Base-by-base conservation (phyloP, 129 eudicot species). In the Smallanthus sonchifolius region DNA sequence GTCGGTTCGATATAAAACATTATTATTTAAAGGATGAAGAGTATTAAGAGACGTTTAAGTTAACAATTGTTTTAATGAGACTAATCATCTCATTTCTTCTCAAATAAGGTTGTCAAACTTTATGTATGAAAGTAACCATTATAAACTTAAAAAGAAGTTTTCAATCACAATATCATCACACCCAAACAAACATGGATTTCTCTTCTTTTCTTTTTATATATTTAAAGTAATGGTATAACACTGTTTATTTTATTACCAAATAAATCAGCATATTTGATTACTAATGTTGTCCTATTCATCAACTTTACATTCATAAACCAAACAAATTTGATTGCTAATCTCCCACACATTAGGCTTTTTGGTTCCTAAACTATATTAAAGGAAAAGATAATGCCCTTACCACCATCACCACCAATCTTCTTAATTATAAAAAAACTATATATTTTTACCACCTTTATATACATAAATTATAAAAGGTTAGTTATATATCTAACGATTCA, bases 291-390 rank as follows among this genome's bases (percentile, higher is more conserved):
- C 73, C 51, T 67, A 81, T 74, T 77, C 80, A 77, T 74, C 75
- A 45, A 66, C 67, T 76, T 77, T 52, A 62, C 43, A 80, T 39
- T 75, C 37, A 69, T 64, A 73, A 43, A 68, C 77, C 63, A 73
- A 55, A 59, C 62, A 20, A 78, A 56, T 55, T 62, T 62, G 69
- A 57, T 66, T n/a, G 73, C 65, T 71, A 76, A 73, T 80, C 79
- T 75, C 91, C 87, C 76, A 71, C 77, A 78, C 73, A 78, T 77
- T 71, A 81, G 87, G 88, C 86, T 87, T 87, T 86, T 73, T 68
- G 66, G 79, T 44, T 51, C 44, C 32, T 40, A 7, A 52, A 71
- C 43, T 49, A 37, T 47, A 75, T 62, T 63, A 44, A 51, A 63
- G 51, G 38, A 64, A 71, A 17, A 55, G 24, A 63, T 63, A 73